Evolutionary conservation across 192 early-diverging fungal genomes (phyloP).

Genomic region (Coemansia sp.): DNA sequence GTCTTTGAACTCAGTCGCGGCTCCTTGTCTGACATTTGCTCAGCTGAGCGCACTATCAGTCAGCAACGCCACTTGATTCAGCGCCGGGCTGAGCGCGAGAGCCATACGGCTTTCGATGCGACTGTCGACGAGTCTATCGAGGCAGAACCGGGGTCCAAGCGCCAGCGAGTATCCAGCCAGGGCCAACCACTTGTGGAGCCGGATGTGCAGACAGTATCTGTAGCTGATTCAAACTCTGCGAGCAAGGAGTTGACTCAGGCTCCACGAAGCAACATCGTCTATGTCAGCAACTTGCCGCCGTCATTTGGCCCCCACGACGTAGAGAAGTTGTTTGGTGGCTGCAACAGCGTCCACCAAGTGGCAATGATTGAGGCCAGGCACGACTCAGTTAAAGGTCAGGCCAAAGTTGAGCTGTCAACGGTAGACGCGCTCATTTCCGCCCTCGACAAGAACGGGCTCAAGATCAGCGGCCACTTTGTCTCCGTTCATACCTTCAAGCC

Average conservation of each 20-base stretch:
- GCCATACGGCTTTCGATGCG: background rate
- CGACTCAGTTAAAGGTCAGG: slow-evolving; percentile 24
- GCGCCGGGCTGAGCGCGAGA: slow-evolving; percentile 19
- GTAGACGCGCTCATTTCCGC: slow-evolving; percentile 21
- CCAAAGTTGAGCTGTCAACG: slow-evolving; percentile 13
- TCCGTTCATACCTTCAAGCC: slow-evolving; percentile 35
- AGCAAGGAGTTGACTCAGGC: background rate
- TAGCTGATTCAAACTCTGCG: background rate
- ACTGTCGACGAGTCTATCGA: background rate
- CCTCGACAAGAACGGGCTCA: slow-evolving; percentile 36
- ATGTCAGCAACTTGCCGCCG: slow-evolving; percentile 24
- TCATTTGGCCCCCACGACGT: slow-evolving; percentile 7
- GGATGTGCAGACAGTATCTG: background rate
- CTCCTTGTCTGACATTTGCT: background rate
- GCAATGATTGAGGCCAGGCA: slow-evolving; percentile 20
- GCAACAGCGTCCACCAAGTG: background rate
- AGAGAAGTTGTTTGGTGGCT: slow-evolving; percentile 18
- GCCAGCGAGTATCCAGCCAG: background rate
- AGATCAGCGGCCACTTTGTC: slow-evolving; percentile 15
- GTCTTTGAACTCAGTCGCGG: slow-evolving; percentile 28
- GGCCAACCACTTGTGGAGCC: background rate
- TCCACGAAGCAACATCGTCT: slow-evolving; percentile 9
- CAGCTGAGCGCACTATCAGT: slow-evolving; percentile 19
- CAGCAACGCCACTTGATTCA: slow-evolving; percentile 18
- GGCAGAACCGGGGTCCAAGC: background rate